A percentile compares a stretch with the other conserved stretches of the same genome.
Conservation (phyloP, 768 basidiomycete genomes). For the Boletus tomentosulus region DNA sequence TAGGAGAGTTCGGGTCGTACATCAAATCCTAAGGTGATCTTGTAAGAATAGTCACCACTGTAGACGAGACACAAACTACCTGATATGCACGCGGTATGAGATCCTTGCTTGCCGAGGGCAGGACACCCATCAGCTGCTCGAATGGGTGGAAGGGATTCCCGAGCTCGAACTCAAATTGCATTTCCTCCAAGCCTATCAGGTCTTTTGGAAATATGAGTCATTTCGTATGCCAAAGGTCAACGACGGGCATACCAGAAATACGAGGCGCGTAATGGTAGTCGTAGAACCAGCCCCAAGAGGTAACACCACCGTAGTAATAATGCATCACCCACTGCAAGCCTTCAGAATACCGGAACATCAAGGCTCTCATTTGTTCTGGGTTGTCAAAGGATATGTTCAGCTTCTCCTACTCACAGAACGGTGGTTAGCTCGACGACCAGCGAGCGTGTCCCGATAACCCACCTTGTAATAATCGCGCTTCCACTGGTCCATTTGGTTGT, state of each 20-base stretch:
- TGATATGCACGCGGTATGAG: conserved; percentile 84
- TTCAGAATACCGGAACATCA: conserved; percentile 82
- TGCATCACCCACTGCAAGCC: conserved; percentile 99
- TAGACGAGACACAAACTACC: conserved; percentile 37
- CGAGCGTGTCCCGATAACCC: conserved; percentile 38
- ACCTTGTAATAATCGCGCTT: conserved; percentile 89
- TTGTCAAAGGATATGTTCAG: conserved; percentile 75
- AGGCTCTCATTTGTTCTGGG: conserved; percentile 59
- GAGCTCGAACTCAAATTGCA: conserved; percentile 83
- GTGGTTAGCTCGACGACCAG: conserved; percentile 11
- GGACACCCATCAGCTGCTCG: conserved; percentile 96
- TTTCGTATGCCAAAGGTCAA: not conserved
- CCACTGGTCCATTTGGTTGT: conserved; percentile 90
- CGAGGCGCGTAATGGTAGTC: conserved; percentile 96
- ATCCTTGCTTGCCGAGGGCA: conserved; percentile 86
- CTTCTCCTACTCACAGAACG: conserved; percentile 59
- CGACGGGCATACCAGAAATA: conserved; percentile 69
- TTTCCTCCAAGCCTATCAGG: conserved; percentile 58
- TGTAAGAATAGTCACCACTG: not conserved
- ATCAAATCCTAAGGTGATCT: conserved; percentile 68
- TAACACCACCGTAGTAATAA: conserved; percentile 96
- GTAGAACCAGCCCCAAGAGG: conserved; percentile 99
- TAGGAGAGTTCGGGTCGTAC: conserved; percentile 78
- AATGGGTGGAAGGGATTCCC: conserved; percentile 90
- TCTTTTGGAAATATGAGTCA: conserved; percentile 36